Percentiles rank a stretch among this genome's conserved stretches.
phyloP scores from a whole-genome alignment of 768 basidiomycete species.

The Goffeauzyma gilvescens region DNA sequence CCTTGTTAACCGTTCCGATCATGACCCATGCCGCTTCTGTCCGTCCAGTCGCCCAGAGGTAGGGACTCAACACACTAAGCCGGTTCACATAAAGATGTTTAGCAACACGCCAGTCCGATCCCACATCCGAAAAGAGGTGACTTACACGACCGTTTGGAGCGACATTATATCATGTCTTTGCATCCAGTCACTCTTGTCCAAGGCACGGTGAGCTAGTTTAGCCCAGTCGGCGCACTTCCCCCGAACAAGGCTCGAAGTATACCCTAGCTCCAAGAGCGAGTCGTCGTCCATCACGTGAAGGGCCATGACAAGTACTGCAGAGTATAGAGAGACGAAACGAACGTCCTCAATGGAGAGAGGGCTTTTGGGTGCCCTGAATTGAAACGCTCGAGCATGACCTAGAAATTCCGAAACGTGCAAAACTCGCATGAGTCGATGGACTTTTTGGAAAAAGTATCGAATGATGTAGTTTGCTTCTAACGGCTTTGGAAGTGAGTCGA shows the following conservation, averaged over 20 bases:
- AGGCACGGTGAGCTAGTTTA: not conserved
- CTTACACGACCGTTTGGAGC: slow-evolving; percentile 8
- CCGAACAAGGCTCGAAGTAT: not conserved
- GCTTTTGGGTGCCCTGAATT: not conserved
- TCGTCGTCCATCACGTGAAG: slow-evolving; percentile 7
- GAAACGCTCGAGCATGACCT: slow-evolving; percentile 1
- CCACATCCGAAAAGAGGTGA: too few species aligned
- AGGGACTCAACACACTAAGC: slow-evolving; percentile 1
- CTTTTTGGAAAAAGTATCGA: slow-evolving; percentile 3
- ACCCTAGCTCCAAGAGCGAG: slow-evolving; percentile 1
- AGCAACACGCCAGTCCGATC: not conserved
- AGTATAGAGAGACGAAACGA: slow-evolving; percentile 4
- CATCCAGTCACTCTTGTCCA: slow-evolving; percentile 8
- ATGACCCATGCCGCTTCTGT: slow-evolving; percentile 6
- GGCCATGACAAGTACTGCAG: not conserved
- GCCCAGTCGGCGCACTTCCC: not conserved
- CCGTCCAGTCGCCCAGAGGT: slow-evolving; percentile 1
- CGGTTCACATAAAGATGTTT: not conserved
- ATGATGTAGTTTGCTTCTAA: slow-evolving; percentile 6
- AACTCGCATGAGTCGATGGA: slow-evolving; percentile 3
- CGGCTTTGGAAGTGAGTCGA: slow-evolving; percentile 2
- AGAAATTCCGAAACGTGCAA: slow-evolving; percentile 7
- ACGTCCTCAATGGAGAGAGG: slow-evolving; percentile 1
- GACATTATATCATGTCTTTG: slow-evolving; percentile 3
- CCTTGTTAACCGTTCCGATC: slow-evolving; percentile 7